Base-by-base conservation (phyloP, 2,329 filamentous ascomycete genomes). In the Sclerotinia trifoliorum region DNA sequence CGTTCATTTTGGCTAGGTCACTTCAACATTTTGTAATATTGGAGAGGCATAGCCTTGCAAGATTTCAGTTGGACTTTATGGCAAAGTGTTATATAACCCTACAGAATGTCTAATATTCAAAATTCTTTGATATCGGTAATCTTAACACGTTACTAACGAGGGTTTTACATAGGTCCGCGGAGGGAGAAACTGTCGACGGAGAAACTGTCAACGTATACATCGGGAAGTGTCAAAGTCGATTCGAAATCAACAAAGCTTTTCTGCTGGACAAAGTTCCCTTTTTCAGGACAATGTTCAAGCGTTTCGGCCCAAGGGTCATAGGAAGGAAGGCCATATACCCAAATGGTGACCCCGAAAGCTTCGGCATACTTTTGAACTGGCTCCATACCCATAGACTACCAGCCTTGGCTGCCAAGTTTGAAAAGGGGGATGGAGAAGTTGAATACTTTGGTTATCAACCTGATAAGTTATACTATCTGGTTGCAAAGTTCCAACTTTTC, bases 401-500 rank as follows among this genome's bases (percentile, higher is more conserved):
- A 42, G 3, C 1, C 0, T 42, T 57, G n/a, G 1, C n/a, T 8
- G 35, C 6, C 3, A 2, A 6, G n/a, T 42, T 24, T 21, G 4
- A 15, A 21, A 19, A 56, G 29, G 3, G 3, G 7, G 1, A 4
- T 1, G 5, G 19, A 5, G 0, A 0, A 35, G 6, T 56, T 7
- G 3, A 5, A 13, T 56, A 56, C 29, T 2, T 5, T 15, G 29
- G 54, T 7, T 57, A 39, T 3, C 1, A 26, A 2, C 35, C n/a
- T 1, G 55, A 24, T 5, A 0, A 1, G 1, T 0, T 57, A 2
- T 57, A 57, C n/a, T 39, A 7, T 8, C 0, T 39, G 4, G 21
- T n/a, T 13, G 1, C 1, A 17, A 10, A 0, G 13, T 17, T 42
- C 3, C 0, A n/a, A 1, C 2, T 55, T 11, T 1, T 3, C 1